Base-by-base conservation (phyloP, 805 yeast species). In the Candida patagonica region DNA sequence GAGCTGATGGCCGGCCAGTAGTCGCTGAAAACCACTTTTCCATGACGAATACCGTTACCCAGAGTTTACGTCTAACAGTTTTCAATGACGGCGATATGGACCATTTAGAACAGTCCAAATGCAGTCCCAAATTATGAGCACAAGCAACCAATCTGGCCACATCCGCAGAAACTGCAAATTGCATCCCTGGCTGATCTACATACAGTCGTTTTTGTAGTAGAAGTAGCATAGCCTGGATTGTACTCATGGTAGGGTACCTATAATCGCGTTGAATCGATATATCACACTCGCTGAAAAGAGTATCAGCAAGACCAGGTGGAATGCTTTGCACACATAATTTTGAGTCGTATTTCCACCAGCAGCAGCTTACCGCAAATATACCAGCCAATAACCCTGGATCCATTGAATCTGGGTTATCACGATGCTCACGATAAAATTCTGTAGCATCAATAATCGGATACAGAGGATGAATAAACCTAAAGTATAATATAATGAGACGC, bases 11-110 rank as follows among this genome's bases (percentile, higher is more conserved):
- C 19, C 61, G 50, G 9, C 66, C 64, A 3, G 56, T 39, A 22
- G 49, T 49, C 4, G 55, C 53, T 1, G 63, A 50, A 3, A 51
- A 43, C 67, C 67, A 63, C 40, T 59, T 59, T 40, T 63, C 68
- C 34, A 52, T 51, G 12, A 53, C 53, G 33, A 47, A 61, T n/a
- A 55, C 51, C 0, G 55, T 50, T 29, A 63, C 58, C 63, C 65
- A 59, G 13, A 62, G 45, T 13, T 62, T 42, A 6, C 48, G 44
- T 12, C 68, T 45, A 2, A 62, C 45, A 21, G 48, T 38, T 36
- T 59, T 62, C 25, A 53, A 59, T 27, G 52, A 49, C 9, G 45
- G 49, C 3, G 60, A 51, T 24, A 63, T 57, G 12, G 48, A 46
- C 67, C 68, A 63, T 20, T 42, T 26, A 5, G 54, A 26, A 42